Conservation (phyloP, 2,329 filamentous ascomycete genomes). For the Atkinsonella texensis region DNA sequence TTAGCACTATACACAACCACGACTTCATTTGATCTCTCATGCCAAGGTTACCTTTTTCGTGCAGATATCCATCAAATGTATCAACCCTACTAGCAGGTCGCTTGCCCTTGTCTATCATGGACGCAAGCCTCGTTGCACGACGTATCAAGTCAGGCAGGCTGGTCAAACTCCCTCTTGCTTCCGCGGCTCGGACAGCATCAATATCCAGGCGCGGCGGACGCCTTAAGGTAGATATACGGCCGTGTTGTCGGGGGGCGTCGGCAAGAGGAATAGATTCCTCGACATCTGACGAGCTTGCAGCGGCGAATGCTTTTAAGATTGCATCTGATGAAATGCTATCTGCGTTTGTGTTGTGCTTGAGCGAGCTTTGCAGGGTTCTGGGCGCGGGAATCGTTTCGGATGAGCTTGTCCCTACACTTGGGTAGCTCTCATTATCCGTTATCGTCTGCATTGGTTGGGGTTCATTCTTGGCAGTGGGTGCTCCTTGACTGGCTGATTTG, state of each 20-base stretch:
- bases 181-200: conserved; percentile 67
- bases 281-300: conserved; percentile 33
- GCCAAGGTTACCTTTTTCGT: conserved; percentile 26
- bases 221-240: conserved; percentile 41
- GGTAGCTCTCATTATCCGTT: conserved; percentile 31
- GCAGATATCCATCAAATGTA: conserved; percentile 38
- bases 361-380: conserved; percentile 9
- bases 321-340: conserved; percentile 27
- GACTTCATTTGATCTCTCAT: neutral
- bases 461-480: conserved; percentile 16
- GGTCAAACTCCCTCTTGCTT: conserved; percentile 78
- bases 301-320: conserved; percentile 38
- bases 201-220: conserved; percentile 69
- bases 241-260: conserved; percentile 21
- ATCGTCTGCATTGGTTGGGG: conserved; percentile 30
- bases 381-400: conserved; percentile 27
- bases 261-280: conserved; percentile 18
- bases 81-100: conserved; percentile 48
- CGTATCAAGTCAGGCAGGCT: conserved; percentile 85
- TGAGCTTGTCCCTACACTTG: conserved; percentile 35
- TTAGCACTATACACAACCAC: conserved; percentile 4
- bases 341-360: conserved; percentile 8
- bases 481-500: conserved; percentile 10
- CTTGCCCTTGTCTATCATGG: conserved; percentile 75
- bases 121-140: conserved; percentile 73